Base-by-base conservation (phyloP, 345 rosid genomes). In the Hypericum perforatum region DNA sequence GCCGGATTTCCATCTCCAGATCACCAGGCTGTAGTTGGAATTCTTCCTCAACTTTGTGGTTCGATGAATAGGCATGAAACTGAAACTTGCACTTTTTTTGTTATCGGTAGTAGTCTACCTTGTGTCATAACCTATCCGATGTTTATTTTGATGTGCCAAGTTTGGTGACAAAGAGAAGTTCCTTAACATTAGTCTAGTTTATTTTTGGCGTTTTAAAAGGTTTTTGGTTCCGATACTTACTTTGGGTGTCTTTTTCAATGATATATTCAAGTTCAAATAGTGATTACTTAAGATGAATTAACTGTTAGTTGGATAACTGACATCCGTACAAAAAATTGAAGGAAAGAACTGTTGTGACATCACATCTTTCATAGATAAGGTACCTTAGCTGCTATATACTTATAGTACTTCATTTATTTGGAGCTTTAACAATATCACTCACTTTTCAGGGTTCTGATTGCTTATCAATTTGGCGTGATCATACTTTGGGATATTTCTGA, bases 1-100 rank as follows among this genome's bases (percentile, higher is more conserved):
- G 60, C 62, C 45, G 65, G 65, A 38, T 11, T 16, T 15, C 44
- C 65, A 5, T 44, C 58, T 7, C 45, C 57, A 15, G 37, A 55
- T 3, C 49, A 50, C 32, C 56, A 13, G 36, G 44, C 71, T 45
- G 57, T 66, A 45, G 71, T 66, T 43, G 71, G 71, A 37, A 54
- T 61, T 51, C 66, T 66, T 8, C 64, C 65, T 15, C 71, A 66
- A 45, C 71, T 65, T 55, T 47, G 49, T 60, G 55, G 58, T 45
- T 58, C 43, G 36, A 65, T 62, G 56, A 60, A 61, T 43, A 66
- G 65, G 71, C 37, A 43, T 54, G 71, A 63, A 12, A 16, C 66
- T 52, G 40, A 14, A 59, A 49, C 29, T 68, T 59, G 29, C 43
- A 39, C 16, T 15, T 16, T 58, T 45, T 16, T 53, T 15, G 32